These are phyloP conservation scores for Ramalina intermedia DNA, from an alignment of 495 filamentous ascomycete genomes.

Conservation along the genomic window DNA sequence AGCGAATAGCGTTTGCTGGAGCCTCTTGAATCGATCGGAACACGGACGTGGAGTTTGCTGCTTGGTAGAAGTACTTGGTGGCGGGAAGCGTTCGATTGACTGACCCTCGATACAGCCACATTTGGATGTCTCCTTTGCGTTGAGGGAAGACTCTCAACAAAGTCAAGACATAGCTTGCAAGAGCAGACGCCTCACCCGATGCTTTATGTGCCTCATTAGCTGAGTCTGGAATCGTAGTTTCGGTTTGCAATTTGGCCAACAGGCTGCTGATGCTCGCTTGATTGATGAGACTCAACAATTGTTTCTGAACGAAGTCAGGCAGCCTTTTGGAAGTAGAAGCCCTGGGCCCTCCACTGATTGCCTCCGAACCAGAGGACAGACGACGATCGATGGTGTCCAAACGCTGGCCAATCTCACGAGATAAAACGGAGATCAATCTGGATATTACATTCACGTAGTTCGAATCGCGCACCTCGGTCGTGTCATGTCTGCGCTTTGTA, in stretches of 20 bases:
- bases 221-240: slow-evolving; percentile 13
- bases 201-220: slow-evolving; percentile 2
- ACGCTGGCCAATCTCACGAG: slow-evolving; percentile 39
- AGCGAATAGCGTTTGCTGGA: slow-evolving; percentile 16
- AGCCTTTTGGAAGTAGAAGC: slow-evolving; percentile 22
- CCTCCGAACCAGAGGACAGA: slow-evolving; percentile 17
- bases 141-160: slow-evolving; percentile 75
- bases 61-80: slow-evolving; percentile 82
- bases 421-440: slow-evolving; percentile 44
- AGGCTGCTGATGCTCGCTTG: slow-evolving; percentile 49
- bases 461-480: slow-evolving; percentile 29
- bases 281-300: slow-evolving; percentile 49
- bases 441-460: slow-evolving; percentile 54
- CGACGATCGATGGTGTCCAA: slow-evolving; percentile 35
- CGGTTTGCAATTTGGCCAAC: slow-evolving; percentile 29
- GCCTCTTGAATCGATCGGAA: slow-evolving; percentile 52
- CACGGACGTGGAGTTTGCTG: slow-evolving; percentile 47
- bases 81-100: slow-evolving; percentile 47
- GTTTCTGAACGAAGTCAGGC: slow-evolving; percentile 41
- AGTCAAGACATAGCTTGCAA: slow-evolving; percentile 79
- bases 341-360: slow-evolving; percentile 15
- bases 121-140: slow-evolving; percentile 76
- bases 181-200: slow-evolving; percentile 48
- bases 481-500: slow-evolving; percentile 23
- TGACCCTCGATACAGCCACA: slow-evolving; percentile 84